Evolutionary conservation across 2,329 filamentous ascomycete species (phyloP).

Genomic region (Ascosphaera apis): DNA sequence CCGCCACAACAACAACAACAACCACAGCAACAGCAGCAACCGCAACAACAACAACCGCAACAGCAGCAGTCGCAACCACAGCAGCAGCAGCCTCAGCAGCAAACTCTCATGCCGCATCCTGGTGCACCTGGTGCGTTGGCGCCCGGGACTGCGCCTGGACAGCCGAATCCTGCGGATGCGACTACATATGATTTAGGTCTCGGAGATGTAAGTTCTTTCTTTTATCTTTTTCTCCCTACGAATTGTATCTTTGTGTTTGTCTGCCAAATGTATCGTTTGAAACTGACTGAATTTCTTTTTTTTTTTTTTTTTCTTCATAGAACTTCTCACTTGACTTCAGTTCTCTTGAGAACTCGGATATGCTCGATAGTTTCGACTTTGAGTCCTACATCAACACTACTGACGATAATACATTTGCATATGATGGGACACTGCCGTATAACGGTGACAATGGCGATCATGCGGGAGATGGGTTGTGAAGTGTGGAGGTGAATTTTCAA

Average conservation of each 20-base stretch:
- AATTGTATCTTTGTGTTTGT: neutral
- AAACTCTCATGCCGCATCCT: conserved; percentile 3
- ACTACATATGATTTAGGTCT: conserved; percentile 1
- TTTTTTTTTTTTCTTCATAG: neutral
- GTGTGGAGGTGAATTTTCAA: conserved; percentile 1
- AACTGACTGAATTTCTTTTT: neutral
- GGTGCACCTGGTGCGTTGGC: neutral
- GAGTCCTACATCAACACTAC: conserved; percentile 42
- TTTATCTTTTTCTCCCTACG: neutral
- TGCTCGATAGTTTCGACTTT: conserved; percentile 37
- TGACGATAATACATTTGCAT: conserved; percentile 19
- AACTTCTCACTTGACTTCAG: conserved; percentile 22
- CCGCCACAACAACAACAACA: no score
- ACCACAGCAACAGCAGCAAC: conserved; percentile 14
- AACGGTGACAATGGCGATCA: conserved; percentile 20
- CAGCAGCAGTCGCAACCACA: no score
- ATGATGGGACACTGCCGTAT: conserved; percentile 19
- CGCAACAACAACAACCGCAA: no score
- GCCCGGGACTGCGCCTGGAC: neutral
- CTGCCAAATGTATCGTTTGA: neutral
- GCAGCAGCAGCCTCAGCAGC: conserved; percentile 5
- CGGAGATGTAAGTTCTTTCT: conserved; percentile 14
- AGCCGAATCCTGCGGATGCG: neutral
- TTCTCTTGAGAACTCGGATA: conserved; percentile 22
- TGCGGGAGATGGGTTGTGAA: conserved; percentile 17